Base-by-base conservation (phyloP, 2,329 filamentous ascomycete genomes). In the Zelopaecilomyces penicillatus region DNA sequence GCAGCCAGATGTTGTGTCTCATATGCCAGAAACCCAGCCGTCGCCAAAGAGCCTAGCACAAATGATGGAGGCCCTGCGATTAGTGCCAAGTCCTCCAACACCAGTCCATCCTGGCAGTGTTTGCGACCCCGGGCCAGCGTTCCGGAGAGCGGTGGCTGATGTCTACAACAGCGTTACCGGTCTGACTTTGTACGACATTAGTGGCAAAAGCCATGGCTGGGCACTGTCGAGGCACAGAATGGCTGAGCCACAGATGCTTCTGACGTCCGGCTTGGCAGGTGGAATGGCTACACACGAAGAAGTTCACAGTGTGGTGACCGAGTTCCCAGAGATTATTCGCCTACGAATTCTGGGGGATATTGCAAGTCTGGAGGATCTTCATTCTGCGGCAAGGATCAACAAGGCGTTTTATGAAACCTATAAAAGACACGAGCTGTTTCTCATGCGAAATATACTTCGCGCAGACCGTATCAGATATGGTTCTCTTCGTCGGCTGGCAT, bases 111-210 rank as follows among this genome's bases (percentile, higher is more conserved):
- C 65, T 29, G 65, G 63, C 9, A 64, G 67, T 4, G 65, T 73
- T 1, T 78, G 74, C 52, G 74, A 78, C 45, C 72, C 71, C 6
- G 65, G 67, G 5, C 65, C 70, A 1, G 57, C 66, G 0, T 74
- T 78, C 42, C 65, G 71, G 6, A 60, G 62, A 4, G 66, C 70
- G 5, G 59, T 77, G 7, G 68, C 64, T 28, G 73, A 76, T 46
- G 69, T 77, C 2, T 74, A 68, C 45, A 73, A 74, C 43, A 75
- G 72, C 43, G 64, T 77, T 3, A 55, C 59, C 5, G 74, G 74
- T 0, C 48, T 77, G 4, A 75, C 71, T 2, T 60, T 77, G 0
- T 60, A 65, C 38, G 73, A 76, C 30, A 65, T 76, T 1, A 71
- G 66, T 11, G 71, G 71, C 0, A 64, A 64, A 51, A 64, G 65